These are phyloP conservation scores for Hygrophila difformis DNA, from an alignment of 257 asterid genomes.

Conservation along the genomic window DNA sequence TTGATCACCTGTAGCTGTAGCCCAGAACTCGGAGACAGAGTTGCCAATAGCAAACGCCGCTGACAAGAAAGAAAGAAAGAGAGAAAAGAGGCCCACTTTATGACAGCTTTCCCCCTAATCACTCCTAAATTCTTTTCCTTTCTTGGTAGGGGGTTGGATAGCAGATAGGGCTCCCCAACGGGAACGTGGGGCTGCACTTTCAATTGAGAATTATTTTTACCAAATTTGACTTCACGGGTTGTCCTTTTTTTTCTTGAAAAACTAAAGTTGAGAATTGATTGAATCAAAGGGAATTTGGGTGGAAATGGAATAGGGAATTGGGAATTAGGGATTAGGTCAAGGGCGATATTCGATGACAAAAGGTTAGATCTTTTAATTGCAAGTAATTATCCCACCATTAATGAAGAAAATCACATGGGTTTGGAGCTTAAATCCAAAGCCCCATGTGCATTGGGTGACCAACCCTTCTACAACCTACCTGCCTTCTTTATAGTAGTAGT, in stretches of 20 bases:
- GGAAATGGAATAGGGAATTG: neutral
- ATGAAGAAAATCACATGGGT: too few species aligned
- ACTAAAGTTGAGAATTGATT: neutral
- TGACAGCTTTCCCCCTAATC: conserved; percentile 8
- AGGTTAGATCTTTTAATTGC: too few species aligned
- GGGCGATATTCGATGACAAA: too few species aligned
- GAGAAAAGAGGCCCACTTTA: too few species aligned
- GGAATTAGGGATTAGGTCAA: too few species aligned
- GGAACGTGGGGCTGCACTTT: neutral
- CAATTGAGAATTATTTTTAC: neutral
- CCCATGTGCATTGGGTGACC: conserved; percentile 21
- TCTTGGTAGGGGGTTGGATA: too few species aligned
- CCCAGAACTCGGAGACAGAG: conserved; percentile 1
- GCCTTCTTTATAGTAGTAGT: too few species aligned
- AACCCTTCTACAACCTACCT: too few species aligned
- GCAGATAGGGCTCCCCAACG: neutral
- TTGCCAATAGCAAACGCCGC: neutral
- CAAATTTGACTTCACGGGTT: neutral
- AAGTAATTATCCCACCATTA: too few species aligned
- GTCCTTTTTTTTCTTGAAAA: neutral
- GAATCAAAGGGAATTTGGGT: neutral
- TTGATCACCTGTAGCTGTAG: conserved; percentile 14
- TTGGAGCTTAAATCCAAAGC: conserved; percentile 2
- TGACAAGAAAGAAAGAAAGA: conserved; percentile 1
- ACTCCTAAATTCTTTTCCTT: neutral